Evolutionary conservation across 345 rosid genomes (phyloP).

Genomic region (Microcos paniculata): DNA sequence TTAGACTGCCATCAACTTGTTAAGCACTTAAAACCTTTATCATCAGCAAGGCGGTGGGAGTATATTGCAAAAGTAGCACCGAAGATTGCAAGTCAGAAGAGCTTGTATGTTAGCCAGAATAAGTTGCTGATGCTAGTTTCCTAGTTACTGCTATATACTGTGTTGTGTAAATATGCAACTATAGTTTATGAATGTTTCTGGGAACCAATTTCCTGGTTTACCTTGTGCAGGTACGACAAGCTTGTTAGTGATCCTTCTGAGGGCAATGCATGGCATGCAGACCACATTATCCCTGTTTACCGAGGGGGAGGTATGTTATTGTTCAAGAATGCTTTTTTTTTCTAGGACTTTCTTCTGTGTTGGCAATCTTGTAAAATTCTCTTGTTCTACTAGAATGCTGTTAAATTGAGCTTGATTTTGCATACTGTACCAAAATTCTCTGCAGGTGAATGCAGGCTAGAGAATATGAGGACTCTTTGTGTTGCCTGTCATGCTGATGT

Average conservation of each 20-base stretch:
- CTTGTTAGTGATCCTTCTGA: conserved; percentile 73
- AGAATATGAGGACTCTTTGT: conserved; percentile 93
- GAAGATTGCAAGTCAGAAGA: conserved; percentile 55
- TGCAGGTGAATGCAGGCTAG: conserved; percentile 84
- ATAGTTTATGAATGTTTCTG: not conserved
- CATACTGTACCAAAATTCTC: not conserved
- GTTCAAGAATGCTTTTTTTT: not conserved
- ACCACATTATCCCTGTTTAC: conserved; percentile 88
- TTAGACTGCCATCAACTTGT: conserved; percentile 89
- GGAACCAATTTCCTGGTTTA: conserved; percentile 16
- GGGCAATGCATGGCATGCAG: conserved; percentile 97
- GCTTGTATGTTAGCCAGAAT: conserved; percentile 51
- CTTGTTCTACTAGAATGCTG: conserved; percentile 3
- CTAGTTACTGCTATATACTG: conserved; percentile 2
- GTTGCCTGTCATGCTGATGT: conserved; percentile 86
- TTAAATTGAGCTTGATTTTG: not conserved
- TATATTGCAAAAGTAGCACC: conserved; percentile 68
- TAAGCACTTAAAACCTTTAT: conserved; percentile 61
- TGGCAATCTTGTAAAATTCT: not conserved
- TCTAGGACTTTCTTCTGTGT: not conserved
- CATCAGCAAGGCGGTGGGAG: conserved; percentile 54
- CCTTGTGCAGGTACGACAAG: conserved; percentile 61
- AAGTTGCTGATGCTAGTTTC: conserved; percentile 8
- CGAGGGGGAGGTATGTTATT: conserved; percentile 74
- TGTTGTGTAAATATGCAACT: not conserved